phyloP scores from a whole-genome alignment of 257 asterid species.

The Solanum appendiculatum region DNA sequence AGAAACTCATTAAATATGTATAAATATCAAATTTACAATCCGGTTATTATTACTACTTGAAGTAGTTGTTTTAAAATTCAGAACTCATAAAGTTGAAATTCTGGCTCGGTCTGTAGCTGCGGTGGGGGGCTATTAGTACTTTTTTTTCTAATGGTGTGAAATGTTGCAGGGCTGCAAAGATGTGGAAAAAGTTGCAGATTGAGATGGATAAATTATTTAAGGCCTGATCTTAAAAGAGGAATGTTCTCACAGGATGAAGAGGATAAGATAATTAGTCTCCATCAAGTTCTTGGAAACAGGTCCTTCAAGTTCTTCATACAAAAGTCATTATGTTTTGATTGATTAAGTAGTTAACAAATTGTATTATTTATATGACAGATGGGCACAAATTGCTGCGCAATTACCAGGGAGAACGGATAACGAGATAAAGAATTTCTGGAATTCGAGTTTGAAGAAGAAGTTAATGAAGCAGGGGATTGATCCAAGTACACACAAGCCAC shows the following conservation, averaged over 20 bases:
- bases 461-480: slow-evolving; percentile 69
- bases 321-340: neutral
- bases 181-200: slow-evolving; percentile 88
- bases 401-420: slow-evolving; percentile 88
- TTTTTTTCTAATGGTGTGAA: neutral
- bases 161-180: slow-evolving; percentile 55
- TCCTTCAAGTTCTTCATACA: slow-evolving; percentile 15
- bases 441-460: slow-evolving; percentile 70
- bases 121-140: neutral
- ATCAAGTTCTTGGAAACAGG: slow-evolving; percentile 77
- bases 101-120: neutral
- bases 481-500: slow-evolving; percentile 68
- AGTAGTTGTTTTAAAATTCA: neutral
- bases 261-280: slow-evolving; percentile 52
- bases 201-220: slow-evolving; percentile 78
- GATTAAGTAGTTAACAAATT: neutral
- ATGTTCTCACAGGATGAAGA: slow-evolving; percentile 77
- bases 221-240: slow-evolving; percentile 90
- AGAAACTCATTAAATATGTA: neutral
- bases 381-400: slow-evolving; percentile 89
- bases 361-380: slow-evolving; percentile 25
- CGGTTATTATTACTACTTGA: neutral
- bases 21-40: neutral
- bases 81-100: neutral
- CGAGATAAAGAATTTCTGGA: slow-evolving; percentile 85